Evolutionary conservation across 2,329 filamentous ascomycete genomes (phyloP), one percentile per base, ranked within the genome.

Genomic region (Alternaria brassicae): DNA sequence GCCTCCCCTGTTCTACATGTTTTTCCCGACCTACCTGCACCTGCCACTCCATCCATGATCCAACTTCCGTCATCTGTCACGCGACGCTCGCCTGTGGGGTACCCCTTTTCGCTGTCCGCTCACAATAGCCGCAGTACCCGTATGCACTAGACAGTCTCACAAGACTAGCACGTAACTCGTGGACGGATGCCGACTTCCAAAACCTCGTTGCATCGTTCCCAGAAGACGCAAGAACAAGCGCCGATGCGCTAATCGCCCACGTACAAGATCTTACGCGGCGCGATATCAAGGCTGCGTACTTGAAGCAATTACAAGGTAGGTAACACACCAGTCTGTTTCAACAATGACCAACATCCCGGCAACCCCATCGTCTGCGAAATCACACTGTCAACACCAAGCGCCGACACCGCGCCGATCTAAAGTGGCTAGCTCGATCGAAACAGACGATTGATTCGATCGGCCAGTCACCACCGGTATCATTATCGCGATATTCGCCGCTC

Each of bases 281-380:
- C 62, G 91, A 95, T 74, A 83, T 92, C 72, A 95, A 94, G 79
- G 83, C 88, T 60, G 81, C 89, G 40, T 93, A 92, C 77, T 82
- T 93, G 63, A 95, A 95, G 81, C 86, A 86, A 58, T 86, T 94
- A 41, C 91, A 95, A 80, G 75, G 73, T 77, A 60, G 66, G 73
- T 69, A 54, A 60, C 52, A 53, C 59, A 60, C 55, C 12, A 58
- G 30, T 42, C 58, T 51, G 42, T 60, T 62, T 70, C 60, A 42
- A 63, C 50, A 39, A 59, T 40, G 52, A 50, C 54, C 50, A 28
- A 53, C 34, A 54, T 47, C 40, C 58, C 61, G 53, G 49, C n/a
- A 53, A 48, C 52, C 41, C 12, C 54, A 34, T 30, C 17, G 19
- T 17, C 23, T 39, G 39, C 47, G 56, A 47, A 37, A 42, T 34